Conservation (phyloP, 192 early-diverging fungal genomes). For the Backusella mclennaniae region DNA sequence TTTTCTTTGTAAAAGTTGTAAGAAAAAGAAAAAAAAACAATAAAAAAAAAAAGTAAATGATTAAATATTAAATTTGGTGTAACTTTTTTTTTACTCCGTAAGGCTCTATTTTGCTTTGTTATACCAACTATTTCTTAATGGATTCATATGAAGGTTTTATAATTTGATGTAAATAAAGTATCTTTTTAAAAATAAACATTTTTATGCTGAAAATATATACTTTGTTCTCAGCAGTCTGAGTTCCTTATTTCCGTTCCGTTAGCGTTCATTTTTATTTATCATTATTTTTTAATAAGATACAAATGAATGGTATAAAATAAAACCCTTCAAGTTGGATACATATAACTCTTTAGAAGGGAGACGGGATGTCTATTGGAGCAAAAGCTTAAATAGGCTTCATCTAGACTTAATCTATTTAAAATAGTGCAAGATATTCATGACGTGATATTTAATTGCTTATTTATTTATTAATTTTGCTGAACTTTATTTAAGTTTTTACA, state of each 20-base stretch:
- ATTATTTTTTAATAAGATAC: background rate
- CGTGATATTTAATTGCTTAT: background rate
- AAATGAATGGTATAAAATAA: background rate
- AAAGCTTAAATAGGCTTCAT: background rate
- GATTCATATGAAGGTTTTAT: background rate
- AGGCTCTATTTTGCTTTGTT: background rate
- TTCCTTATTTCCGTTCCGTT: background rate
- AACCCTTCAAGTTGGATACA: no score
- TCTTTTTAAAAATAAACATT: background rate
- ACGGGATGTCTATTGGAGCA: background rate
- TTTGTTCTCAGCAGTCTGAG: conserved; percentile 4
- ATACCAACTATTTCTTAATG: background rate
- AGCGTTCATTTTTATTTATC: background rate
- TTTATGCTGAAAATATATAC: background rate
- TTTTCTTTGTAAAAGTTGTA: background rate
- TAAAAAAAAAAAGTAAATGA: background rate
- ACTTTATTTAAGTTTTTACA: background rate
- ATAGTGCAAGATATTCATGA: background rate
- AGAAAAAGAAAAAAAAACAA: background rate
- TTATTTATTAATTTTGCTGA: background rate
- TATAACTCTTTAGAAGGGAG: no score
- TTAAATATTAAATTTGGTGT: conserved; percentile 8
- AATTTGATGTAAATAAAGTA: background rate
- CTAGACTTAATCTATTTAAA: background rate
- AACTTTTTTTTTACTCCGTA: background rate